Base-by-base conservation (phyloP, 1,284 basidiomycete species). In the Sutorius eximius region DNA sequence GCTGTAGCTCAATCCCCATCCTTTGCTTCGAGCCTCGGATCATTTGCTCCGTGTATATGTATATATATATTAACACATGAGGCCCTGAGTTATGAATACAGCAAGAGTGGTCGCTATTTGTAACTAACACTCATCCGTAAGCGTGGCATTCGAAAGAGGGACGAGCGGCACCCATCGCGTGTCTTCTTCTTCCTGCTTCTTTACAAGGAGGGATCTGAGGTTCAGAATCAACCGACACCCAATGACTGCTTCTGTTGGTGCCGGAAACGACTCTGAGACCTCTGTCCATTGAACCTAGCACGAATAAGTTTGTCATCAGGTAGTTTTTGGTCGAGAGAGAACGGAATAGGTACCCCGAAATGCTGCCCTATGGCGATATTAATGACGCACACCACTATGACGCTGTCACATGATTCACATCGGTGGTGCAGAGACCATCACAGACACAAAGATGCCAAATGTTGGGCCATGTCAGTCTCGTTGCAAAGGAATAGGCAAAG, bases 151-250 rank as follows among this genome's bases (percentile, higher is more conserved):
- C 15, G 15, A 6, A 16, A 16, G 15, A 6, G 41, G 41, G 16
- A 3, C 22, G 41, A 22, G 7, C 5, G 20, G 20, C 5, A 40
- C 16, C 42, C 42, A 43, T 29, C 11, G 10, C 3, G 10, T 5
- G 5, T 12, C 43, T 18, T 10, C 40, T 12, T 20, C 16, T 6
- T 41, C 37, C 3, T 1, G 12, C 18, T 36, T 22, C 22, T 10
- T 29, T 18, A 16, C 11, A 8, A 60, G 27, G 15, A 44, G 27
- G 12, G 49, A 55, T 3, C 59, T 49, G 18, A 60, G 57, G 52
- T 7, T 40, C 18, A 60, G 47, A 29, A 62, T 52, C 18, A 60
- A 15, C 24, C 52, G 60, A 51, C 59, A 61, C 22, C 59, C 59
- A 0, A 59, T 22, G 16, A 57, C 41, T 3, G 48, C 27, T 30